Percentiles rank a stretch among this genome's conserved stretches.
Conservation (phyloP, 2,329 filamentous ascomycete genomes). For the Didymella lethalis region DNA sequence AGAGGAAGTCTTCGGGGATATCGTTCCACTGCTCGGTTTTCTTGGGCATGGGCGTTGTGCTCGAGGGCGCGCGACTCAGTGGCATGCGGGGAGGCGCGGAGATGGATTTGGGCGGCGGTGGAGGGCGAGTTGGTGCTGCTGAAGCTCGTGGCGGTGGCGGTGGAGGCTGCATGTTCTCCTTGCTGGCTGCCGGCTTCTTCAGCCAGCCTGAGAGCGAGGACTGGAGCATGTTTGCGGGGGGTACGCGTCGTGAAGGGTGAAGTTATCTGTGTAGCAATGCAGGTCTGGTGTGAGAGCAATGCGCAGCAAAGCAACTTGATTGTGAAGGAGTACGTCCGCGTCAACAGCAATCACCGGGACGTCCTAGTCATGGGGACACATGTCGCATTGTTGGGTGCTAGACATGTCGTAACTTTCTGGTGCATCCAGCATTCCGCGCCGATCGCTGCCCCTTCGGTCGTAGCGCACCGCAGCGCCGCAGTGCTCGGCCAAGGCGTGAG, state of each 20-base stretch:
- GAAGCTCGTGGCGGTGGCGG: slow-evolving; percentile 12
- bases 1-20: slow-evolving; percentile 39
- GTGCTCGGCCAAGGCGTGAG: slow-evolving; percentile 37
- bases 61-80: slow-evolving; percentile 17
- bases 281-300: too few relatives aligned
- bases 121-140: slow-evolving; percentile 21
- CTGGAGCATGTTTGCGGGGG: slow-evolving; percentile 51
- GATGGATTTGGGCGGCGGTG: slow-evolving; percentile 32
- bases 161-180: slow-evolving; percentile 27
- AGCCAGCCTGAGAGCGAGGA: slow-evolving; percentile 58
- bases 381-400: slow-evolving; percentile 22
- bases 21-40: slow-evolving; percentile 42
- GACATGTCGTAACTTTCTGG: slow-evolving; percentile 30
- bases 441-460: slow-evolving; percentile 22
- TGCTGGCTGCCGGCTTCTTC: slow-evolving; percentile 53
- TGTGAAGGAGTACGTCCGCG: background rate
- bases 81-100: slow-evolving; percentile 30
- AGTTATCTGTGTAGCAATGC: background rate
- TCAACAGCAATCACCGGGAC: slow-evolving; percentile 1
- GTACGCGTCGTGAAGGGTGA: slow-evolving; percentile 4
- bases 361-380: slow-evolving; percentile 16
- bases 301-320: background rate
- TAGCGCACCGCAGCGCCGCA: slow-evolving; percentile 31
- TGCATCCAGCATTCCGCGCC: slow-evolving; percentile 28
- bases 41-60: slow-evolving; percentile 24